Percentiles rank a stretch among this genome's conserved stretches.
Conservation (phyloP, 441 rosid species). For the Populus hybrid region DNA sequence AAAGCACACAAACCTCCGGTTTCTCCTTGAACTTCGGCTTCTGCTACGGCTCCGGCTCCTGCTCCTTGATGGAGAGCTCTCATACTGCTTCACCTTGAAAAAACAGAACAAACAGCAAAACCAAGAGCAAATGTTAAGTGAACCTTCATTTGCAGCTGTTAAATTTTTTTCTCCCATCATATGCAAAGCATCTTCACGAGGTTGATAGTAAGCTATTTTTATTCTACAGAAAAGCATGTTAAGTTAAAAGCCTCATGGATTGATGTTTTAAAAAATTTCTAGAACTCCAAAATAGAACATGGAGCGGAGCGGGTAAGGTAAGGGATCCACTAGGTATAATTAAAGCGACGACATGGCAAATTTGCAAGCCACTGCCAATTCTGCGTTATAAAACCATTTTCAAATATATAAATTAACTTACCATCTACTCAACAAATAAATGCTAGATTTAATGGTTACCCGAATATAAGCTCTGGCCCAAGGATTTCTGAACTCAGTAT, state of each 20-base stretch:
- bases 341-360: background rate
- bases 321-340: background rate
- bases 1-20: slow-evolving; percentile 40
- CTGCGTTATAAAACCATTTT: background rate
- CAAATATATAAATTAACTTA: background rate
- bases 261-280: background rate
- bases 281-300: background rate
- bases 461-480: slow-evolving; percentile 80
- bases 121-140: background rate
- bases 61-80: slow-evolving; percentile 67
- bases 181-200: background rate
- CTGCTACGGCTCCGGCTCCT: slow-evolving; percentile 22
- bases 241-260: background rate
- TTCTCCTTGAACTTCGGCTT: slow-evolving; percentile 48
- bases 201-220: background rate
- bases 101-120: background rate
- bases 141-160: background rate
- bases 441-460: slow-evolving; percentile 33
- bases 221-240: background rate
- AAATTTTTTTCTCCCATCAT: background rate
- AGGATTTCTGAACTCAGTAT: slow-evolving; percentile 85
- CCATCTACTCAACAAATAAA: background rate
- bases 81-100: slow-evolving; percentile 65
- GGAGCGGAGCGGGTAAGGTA: background rate
- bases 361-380: background rate